These are phyloP conservation scores for Pichia ethanolica DNA, from an alignment of 805 yeast genomes.

Conservation along the genomic window DNA sequence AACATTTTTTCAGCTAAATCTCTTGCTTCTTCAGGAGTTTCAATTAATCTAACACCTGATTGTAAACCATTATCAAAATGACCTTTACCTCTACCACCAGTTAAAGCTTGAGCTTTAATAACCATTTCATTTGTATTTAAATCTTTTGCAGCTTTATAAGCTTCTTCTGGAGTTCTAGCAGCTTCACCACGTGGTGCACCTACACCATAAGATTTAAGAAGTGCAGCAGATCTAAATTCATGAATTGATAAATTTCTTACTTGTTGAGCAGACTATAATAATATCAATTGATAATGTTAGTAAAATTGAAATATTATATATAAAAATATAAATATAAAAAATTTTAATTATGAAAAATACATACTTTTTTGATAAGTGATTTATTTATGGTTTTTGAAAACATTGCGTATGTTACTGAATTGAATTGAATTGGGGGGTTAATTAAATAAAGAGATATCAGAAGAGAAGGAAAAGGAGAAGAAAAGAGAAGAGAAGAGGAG, in stretches of 20 bases:
- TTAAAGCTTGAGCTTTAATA: constrained; percentile 95
- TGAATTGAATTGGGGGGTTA: background rate
- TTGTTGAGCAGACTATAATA: constrained; percentile 16
- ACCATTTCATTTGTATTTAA: constrained; percentile 79
- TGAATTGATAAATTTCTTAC: constrained; percentile 81
- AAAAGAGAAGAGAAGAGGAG: background rate
- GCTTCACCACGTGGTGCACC: constrained; percentile 90
- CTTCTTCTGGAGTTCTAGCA: constrained; percentile 84
- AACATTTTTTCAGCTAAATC: constrained; percentile 85
- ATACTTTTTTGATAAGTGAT: constrained; percentile 15
- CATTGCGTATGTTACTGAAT: constrained; percentile 9
- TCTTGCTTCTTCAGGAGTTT: constrained; percentile 78
- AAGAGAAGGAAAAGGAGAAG: too few relatives aligned
- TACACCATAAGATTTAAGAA: constrained; percentile 74
- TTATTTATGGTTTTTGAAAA: constrained; percentile 19
- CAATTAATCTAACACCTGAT: constrained; percentile 92
- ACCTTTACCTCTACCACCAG: constrained; percentile 99
- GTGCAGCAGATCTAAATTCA: constrained; percentile 90
- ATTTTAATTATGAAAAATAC: background rate
- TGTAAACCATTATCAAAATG: constrained; percentile 91
- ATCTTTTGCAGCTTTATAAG: constrained; percentile 70
- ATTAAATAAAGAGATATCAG: too few relatives aligned
- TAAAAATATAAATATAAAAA: too few relatives aligned
- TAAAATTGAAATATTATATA: background rate
- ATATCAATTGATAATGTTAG: background rate